Percentiles rank a stretch among this genome's conserved stretches.
Conservation (phyloP, 2,329 filamentous ascomycete genomes). For the Phaeophleospora eucalypticola region DNA sequence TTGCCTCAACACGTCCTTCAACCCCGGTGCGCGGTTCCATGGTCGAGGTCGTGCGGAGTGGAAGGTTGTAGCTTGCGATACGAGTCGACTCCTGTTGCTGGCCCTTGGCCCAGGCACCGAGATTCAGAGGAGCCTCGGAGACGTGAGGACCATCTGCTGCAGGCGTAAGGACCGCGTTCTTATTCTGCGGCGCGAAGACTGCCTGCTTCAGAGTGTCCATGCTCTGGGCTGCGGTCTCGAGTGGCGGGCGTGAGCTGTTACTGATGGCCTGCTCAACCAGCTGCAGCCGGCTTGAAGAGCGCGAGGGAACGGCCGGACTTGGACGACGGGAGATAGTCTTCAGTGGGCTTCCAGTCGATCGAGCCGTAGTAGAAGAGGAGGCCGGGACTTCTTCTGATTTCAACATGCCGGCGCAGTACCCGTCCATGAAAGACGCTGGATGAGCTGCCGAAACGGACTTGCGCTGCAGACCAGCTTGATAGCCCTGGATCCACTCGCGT, state of each 20-base stretch:
- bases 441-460: conserved; percentile 24
- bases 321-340: conserved; percentile 24
- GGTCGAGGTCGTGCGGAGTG: not conserved
- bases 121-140: conserved; percentile 21
- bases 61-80: not conserved
- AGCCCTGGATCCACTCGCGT: conserved; percentile 31
- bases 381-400: conserved; percentile 20
- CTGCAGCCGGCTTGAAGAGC: conserved; percentile 13
- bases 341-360: conserved; percentile 25
- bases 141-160: conserved; percentile 26
- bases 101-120: conserved; percentile 32
- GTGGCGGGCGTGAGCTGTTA: conserved; percentile 11
- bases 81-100: not conserved
- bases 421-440: conserved; percentile 29
- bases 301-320: conserved; percentile 20
- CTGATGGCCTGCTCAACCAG: conserved; percentile 5
- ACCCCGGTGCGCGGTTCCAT: not conserved
- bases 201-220: conserved; percentile 32
- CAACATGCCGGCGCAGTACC: conserved; percentile 34
- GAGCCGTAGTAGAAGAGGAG: conserved; percentile 2
- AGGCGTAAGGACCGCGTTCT: conserved; percentile 32
- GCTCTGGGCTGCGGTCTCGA: conserved; percentile 22
- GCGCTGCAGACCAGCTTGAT: conserved; percentile 30
- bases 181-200: conserved; percentile 30
- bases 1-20: not conserved